Conservation (phyloP, 805 yeast genomes). For the Nakazawaea laoshanensis region DNA sequence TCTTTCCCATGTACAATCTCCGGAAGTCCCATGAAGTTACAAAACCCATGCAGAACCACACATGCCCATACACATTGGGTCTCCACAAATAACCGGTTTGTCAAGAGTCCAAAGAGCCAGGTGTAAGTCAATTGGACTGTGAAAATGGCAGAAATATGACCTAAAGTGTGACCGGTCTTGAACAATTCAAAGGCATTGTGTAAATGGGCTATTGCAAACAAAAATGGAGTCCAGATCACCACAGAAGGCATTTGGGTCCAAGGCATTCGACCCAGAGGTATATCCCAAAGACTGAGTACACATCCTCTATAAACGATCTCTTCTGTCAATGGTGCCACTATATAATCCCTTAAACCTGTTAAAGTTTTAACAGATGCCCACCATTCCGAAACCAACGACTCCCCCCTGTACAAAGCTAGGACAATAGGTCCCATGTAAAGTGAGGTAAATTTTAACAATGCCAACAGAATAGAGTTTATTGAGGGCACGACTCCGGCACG, state of each 20-base stretch:
- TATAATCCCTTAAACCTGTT: conserved; percentile 43
- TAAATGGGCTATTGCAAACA: conserved; percentile 72
- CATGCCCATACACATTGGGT: conserved; percentile 45
- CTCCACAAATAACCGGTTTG: conserved; percentile 45
- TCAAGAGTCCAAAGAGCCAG: conserved; percentile 60
- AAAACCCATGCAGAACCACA: conserved; percentile 50
- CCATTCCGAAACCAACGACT: too few relatives aligned
- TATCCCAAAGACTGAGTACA: conserved; percentile 23
- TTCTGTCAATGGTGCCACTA: conserved; percentile 73
- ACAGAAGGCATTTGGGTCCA: conserved; percentile 7
- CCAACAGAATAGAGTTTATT: too few relatives aligned
- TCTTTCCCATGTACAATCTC: background rate
- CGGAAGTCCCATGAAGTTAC: conserved; percentile 72
- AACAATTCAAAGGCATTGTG: conserved; percentile 57
- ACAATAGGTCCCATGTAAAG: too few relatives aligned
- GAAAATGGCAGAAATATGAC: conserved; percentile 26
- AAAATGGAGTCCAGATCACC: conserved; percentile 42
- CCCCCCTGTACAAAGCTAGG: too few relatives aligned
- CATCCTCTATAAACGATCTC: conserved; percentile 61
- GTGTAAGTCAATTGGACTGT: conserved; percentile 58
- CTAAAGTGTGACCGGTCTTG: conserved; percentile 17
- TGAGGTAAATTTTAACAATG: too few relatives aligned
- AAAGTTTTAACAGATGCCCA: conserved; percentile 12
- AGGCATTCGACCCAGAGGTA: conserved; percentile 14
- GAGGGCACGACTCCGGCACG: too few relatives aligned